Evolutionary conservation across 495 filamentous ascomycete species (phyloP), one percentile per base, ranked within the genome.

Genomic region (Penicillium simplicissimum): DNA sequence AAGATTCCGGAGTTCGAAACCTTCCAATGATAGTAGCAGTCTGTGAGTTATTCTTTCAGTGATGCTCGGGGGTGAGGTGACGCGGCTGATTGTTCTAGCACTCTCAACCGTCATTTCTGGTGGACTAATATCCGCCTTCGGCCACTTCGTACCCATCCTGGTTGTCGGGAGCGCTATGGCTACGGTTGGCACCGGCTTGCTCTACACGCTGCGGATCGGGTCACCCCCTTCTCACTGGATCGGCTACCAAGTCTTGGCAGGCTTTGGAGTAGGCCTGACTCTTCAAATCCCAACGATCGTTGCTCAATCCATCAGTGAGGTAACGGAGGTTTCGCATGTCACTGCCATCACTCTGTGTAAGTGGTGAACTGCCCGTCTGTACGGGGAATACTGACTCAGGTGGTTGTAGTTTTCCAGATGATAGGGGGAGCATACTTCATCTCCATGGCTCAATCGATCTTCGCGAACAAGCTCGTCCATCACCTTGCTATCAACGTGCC

Each of bases 1-100:
- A 84, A 8, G 67, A 79, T 21, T 88, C 85, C 6, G 90, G 90
- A 31, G 85, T 92, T 62, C 77, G 79, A 59, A 87, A 84, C 61
- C 71, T 93, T n/a, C 90, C 90, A 0, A 76, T 89, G 69, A 79
- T 92, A 8, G 69, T 91, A 8, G 59, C 68, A 25, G 62, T 66
- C 49, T 37, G 79, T 40, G 62, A 58, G 8, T 69, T 72, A 34
- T 33, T 36, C 14, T 36, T 17, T 53, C 51, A 36, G 51, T 31
- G 13, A 14, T 53, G 15, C 51, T 53, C n/a, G 19, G 51, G 10
- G 8, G 9, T 36, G 13, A 14, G 31, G 9, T 36, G 8, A 17
- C 31, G 36, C 36, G 19, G n/a, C 55, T 58, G 35, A 45, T 23
- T 53, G 21, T 59, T 34, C 31, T 45, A 51, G 35, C 56, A 15